Evolutionary conservation across 192 early-diverging fungal species (phyloP), one percentile per base, ranked within the genome.

Genomic region (Bifiguratus adelaidae): DNA sequence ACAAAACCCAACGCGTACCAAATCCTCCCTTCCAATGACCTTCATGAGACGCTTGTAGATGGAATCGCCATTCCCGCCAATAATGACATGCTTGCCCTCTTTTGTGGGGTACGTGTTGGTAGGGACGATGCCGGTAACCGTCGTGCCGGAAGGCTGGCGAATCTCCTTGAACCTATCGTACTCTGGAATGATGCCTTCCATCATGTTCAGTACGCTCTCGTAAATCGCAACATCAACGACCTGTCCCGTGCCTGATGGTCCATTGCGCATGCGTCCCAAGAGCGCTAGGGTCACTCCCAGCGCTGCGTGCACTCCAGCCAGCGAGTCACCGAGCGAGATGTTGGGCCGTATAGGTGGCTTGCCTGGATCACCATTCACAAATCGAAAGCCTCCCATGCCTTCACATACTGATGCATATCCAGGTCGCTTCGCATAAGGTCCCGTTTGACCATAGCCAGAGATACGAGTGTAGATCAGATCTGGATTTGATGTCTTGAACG

Each of bases 401-500:
- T 74, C 72, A 52, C 70, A 68, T 2, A 74, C 70, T 3, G 70
- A 73, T 1, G 70, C 72, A 42, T 60, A 74, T 7, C 72, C 72
- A 20, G 70, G 58, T 40, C 53, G 48, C 7, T 28, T 50, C 23
- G 72, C 46, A 22, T 69, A 61, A 15, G 72, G 72, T 19, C 72
- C 72, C 1, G 63, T 73, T 50, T 70, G 62, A 5, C 72, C 72
- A 28, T 73, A 74, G 11, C 72, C 72, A 29, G 67, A 66, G 30
- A 74, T 60, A 25, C 64, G 58, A n/a, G 64, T 68, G 30, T 66
- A 69, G 30, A 74, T 63, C 20, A 74, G 47, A 3, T 47, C 38
- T 23, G 63, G 57, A 44, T 74, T 70, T 16, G 44, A 43, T 13
- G 52, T 41, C 21, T 65, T 58, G 19, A 21, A 29, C 35, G 33